phyloP scores from a whole-genome alignment of 2,329 filamentous ascomycete genomes.

The Leptographium radiaticola region DNA sequence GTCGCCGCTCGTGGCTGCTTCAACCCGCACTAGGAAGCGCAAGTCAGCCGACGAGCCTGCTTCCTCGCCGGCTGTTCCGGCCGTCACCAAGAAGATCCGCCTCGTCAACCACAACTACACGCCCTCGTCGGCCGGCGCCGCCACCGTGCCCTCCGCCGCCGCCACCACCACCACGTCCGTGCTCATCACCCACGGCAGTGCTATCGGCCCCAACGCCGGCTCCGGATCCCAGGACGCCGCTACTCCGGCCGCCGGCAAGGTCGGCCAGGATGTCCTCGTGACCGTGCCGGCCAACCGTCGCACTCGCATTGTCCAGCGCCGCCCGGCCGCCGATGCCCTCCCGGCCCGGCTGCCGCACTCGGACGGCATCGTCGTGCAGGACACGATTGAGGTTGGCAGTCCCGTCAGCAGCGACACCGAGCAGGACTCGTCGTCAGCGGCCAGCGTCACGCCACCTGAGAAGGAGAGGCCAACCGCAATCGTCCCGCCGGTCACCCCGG shows the following conservation, averaged over 20 bases:
- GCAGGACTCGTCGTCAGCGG: constrained; percentile 14
- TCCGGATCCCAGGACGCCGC: neutral
- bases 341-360: constrained; percentile 12
- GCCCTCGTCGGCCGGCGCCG: neutral
- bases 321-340: neutral
- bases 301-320: neutral
- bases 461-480: neutral
- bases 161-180: neutral
- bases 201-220: neutral
- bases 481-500: neutral
- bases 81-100: constrained; percentile 21
- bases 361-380: constrained; percentile 38
- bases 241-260: neutral
- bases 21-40: constrained; percentile 19
- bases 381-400: constrained; percentile 42
- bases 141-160: neutral
- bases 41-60: constrained; percentile 19
- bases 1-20: neutral
- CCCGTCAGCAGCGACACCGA: constrained; percentile 20
- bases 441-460: constrained; percentile 3
- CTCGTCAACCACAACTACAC: constrained; percentile 11
- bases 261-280: neutral
- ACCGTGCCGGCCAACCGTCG: neutral
- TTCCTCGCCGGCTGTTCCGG: constrained; percentile 10
- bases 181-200: neutral